phyloP scores from a whole-genome alignment of 805 yeast species.

The Pichia nanzhaoensis region DNA sequence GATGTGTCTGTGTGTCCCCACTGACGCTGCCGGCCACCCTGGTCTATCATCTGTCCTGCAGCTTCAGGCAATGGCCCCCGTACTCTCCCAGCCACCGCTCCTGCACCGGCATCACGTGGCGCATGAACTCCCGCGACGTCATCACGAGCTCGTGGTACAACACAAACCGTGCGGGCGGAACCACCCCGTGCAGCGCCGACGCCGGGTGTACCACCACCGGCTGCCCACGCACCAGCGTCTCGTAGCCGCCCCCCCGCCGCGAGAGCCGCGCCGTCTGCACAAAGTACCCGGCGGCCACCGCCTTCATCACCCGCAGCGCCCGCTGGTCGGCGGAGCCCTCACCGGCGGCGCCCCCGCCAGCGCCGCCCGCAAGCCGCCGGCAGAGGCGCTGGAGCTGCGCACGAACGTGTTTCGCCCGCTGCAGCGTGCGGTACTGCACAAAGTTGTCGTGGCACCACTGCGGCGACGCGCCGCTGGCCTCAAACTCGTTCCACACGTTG shows the following conservation, averaged over 20 bases:
- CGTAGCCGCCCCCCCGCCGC: conserved; percentile 61
- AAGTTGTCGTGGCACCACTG: conserved; percentile 86
- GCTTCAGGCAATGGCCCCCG: conserved; percentile 53
- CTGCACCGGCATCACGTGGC: conserved; percentile 66
- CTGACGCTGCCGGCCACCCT: too few species aligned
- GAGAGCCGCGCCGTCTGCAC: conserved; percentile 56
- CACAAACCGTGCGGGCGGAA: conserved; percentile 69
- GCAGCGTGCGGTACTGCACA: conserved; percentile 67
- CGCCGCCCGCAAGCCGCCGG: conserved; percentile 1
- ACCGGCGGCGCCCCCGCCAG: conserved; percentile 9
- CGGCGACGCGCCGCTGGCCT: conserved; percentile 52
- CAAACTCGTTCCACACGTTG: conserved; percentile 76
- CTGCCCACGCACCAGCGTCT: conserved; percentile 58
- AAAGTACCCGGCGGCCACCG: conserved; percentile 64
- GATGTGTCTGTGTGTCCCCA: too few species aligned
- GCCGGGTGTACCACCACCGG: conserved; percentile 85
- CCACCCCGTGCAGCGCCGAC: conserved; percentile 53
- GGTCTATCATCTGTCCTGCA: too few species aligned
- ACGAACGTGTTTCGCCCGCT: conserved; percentile 61
- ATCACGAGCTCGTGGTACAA: conserved; percentile 78
- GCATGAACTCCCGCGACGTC: conserved; percentile 85
- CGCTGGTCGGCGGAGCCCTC: conserved; percentile 19
- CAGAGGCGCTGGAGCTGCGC: conserved; percentile 63
- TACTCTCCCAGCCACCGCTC: conserved; percentile 68
- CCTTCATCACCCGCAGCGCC: conserved; percentile 38